A percentile compares a stretch with the other conserved stretches of the same genome.
phyloP scores from a whole-genome alignment of 1,139 yeast species.

The Pichia norvegensis region DNA sequence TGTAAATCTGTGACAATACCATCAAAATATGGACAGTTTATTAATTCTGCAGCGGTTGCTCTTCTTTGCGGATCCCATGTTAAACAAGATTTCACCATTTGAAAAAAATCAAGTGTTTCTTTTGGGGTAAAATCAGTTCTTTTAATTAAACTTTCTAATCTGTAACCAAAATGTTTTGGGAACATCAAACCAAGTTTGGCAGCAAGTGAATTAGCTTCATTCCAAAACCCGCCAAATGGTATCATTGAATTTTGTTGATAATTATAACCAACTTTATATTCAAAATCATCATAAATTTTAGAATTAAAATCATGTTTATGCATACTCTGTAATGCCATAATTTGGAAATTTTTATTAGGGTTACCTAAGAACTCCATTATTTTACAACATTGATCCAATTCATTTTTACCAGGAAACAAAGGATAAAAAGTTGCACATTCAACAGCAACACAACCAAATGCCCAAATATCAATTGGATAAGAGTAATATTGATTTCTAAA shows the following conservation, averaged over 20 bases:
- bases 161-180: conserved; percentile 37
- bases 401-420: conserved; percentile 75
- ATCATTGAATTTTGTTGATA: conserved; percentile 3
- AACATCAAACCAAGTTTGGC: conserved; percentile 44
- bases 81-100: conserved; percentile 50
- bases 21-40: conserved; percentile 47
- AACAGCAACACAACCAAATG: conserved; percentile 79
- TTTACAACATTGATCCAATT: conserved; percentile 66
- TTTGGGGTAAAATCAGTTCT: conserved; percentile 29
- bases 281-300: neutral
- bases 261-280: neutral
- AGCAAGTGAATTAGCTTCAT: conserved; percentile 46
- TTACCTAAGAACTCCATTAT: conserved; percentile 65
- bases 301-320: neutral
- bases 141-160: conserved; percentile 32
- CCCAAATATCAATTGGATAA: conserved; percentile 86
- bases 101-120: conserved; percentile 34
- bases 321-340: conserved; percentile 11
- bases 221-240: conserved; percentile 63
- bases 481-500: conserved; percentile 61
- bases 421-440: conserved; percentile 75
- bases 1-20: neutral
- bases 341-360: conserved; percentile 32
- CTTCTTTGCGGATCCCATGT: conserved; percentile 60
- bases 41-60: conserved; percentile 39